phyloP scores from a whole-genome alignment of 306 rosid genomes.

The Betula pendula region DNA sequence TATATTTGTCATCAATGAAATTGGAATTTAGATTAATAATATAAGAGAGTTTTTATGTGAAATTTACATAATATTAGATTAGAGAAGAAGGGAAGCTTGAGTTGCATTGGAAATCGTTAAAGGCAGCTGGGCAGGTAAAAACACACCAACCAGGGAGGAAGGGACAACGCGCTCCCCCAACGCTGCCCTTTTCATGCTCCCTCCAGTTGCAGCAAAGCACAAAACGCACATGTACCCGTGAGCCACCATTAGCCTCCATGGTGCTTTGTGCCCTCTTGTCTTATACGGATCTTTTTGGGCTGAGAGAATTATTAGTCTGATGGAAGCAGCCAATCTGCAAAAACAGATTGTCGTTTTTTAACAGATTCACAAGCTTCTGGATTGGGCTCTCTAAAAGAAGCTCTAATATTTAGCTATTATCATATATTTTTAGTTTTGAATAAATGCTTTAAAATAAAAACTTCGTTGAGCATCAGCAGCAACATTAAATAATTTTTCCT shows the following conservation, averaged over 20 bases:
- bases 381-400: too few species aligned
- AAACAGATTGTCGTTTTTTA: not conserved
- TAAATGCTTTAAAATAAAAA: too few species aligned
- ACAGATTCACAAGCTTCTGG: not conserved
- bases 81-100: conserved; percentile 8
- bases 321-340: not conserved
- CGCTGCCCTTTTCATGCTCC: conserved; percentile 13
- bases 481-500: too few species aligned
- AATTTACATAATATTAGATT: too few species aligned
- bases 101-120: conserved; percentile 37
- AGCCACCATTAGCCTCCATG: conserved; percentile 25
- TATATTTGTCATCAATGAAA: too few species aligned
- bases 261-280: conserved; percentile 25
- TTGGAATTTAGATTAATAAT: too few species aligned
- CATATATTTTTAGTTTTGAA: too few species aligned
- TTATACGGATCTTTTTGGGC: not conserved
- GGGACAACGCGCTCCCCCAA: conserved; percentile 4
- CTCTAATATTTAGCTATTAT: too few species aligned
- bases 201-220: conserved; percentile 12
- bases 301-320: not conserved
- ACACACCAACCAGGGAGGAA: conserved; percentile 16
- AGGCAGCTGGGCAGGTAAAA: conserved; percentile 44
- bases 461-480: too few species aligned
- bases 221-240: conserved; percentile 11
- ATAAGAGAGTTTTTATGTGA: too few species aligned